Base-by-base conservation (phyloP, 1,139 yeast genomes). In the Pichia sp. region DNA sequence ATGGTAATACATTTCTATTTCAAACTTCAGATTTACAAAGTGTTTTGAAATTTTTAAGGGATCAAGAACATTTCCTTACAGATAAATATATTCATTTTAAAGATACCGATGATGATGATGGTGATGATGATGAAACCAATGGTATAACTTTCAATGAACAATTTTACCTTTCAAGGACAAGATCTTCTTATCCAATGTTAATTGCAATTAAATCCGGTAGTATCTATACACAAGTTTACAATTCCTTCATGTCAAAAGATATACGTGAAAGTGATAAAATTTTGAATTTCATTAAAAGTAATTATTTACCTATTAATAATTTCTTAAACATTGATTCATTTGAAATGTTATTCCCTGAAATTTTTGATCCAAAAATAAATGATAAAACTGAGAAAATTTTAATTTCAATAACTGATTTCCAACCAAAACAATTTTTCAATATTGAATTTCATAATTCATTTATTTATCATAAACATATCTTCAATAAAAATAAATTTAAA, bases 161-260 rank as follows among this genome's bases (percentile, higher is more conserved):
- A 19, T 56, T 72, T 62, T 68, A 66, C 45, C 58, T 68, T 20
- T 67, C 82, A 18, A 71, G 75, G 18, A 67, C 81, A 1, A 56
- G 77, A 31, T 69, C 86, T 0, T 65, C 79, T 7, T 66, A 66
- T 38, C 93, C 91, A 2, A 76, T 84, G 14, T 52, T 82, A 19
- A 60, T 77, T 30, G 64, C 79, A 19, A 71, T 79, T 54, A 78
- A 74, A 51, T 81, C 80, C 41, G 71, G 74, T 42, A 64, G 77
- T 5, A 56, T 75, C 42, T 58, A 71, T 36, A 71, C 83, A 0
- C 62, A 65, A 8, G 69, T 79, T 4, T 79, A 61, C 51, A 83
- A 75, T 51, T 75, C 74, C 44, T 75, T 74, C 59, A 77, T 79
- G 0, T 74, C 84, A 3, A 76, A 75, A 42, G 84, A 81, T 51